Evolutionary conservation across 2,329 filamentous ascomycete species (phyloP).

Genomic region (Penicillium sp.): DNA sequence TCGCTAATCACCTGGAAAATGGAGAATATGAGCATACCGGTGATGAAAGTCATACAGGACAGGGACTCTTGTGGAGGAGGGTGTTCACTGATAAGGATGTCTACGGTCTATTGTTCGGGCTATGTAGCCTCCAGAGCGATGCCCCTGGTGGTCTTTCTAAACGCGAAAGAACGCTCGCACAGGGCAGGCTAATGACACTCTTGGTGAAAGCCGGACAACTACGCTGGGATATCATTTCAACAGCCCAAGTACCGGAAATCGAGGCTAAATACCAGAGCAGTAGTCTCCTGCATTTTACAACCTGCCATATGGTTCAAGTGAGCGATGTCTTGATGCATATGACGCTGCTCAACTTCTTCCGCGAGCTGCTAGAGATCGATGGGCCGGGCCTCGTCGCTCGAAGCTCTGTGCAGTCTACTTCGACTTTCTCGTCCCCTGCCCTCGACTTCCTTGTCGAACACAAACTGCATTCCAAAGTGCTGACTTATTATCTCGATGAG

Average conservation of each 20-base stretch:
- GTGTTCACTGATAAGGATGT: slow-evolving; percentile 61
- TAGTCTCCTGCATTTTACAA: slow-evolving; percentile 56
- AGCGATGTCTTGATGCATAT: slow-evolving; percentile 62
- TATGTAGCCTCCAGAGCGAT: slow-evolving; percentile 49
- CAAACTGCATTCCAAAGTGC: slow-evolving; percentile 52
- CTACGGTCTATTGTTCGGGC: slow-evolving; percentile 57
- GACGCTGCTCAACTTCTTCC: slow-evolving; percentile 59
- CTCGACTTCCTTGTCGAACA: slow-evolving; percentile 55
- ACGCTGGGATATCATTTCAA: slow-evolving; percentile 56
- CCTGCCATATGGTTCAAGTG: slow-evolving; percentile 57
- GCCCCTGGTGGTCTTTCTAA: slow-evolving; percentile 47
- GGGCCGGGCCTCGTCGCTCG: slow-evolving; percentile 37
- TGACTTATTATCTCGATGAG: slow-evolving; percentile 54
- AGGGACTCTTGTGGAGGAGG: slow-evolving; percentile 61
- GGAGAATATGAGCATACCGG: slow-evolving; percentile 21
- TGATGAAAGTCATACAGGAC: slow-evolving; percentile 37
- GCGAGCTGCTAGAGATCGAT: slow-evolving; percentile 51
- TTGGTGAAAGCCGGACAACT: slow-evolving; percentile 54
- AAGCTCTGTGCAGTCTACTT: slow-evolving; percentile 33
- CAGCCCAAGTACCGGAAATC: slow-evolving; percentile 53
- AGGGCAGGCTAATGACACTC: slow-evolving; percentile 61
- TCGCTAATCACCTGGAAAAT: slow-evolving; percentile 35
- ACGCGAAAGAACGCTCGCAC: slow-evolving; percentile 58
- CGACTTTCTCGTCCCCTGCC: slow-evolving; percentile 42
- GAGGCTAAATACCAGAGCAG: slow-evolving; percentile 46